Conservation (phyloP, 495 filamentous ascomycete species). For the Xylaria acuta region DNA sequence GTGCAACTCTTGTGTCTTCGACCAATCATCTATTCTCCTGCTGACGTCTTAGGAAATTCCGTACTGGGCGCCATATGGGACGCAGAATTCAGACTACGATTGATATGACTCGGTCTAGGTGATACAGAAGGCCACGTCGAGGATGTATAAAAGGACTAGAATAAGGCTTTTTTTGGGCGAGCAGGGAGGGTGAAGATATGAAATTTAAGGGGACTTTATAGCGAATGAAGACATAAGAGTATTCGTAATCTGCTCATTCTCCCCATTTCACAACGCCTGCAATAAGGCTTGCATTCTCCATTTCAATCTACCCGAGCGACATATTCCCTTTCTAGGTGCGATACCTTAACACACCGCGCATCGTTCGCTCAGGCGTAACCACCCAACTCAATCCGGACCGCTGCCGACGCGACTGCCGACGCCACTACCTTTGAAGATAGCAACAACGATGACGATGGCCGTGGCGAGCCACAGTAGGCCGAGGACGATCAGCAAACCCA, state of each 20-base stretch:
- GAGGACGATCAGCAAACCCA: not conserved
- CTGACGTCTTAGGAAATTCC: conserved; percentile 14
- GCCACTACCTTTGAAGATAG: not conserved
- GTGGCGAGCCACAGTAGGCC: not conserved
- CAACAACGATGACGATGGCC: not conserved
- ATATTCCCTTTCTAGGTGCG: not conserved
- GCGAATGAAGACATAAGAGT: not conserved
- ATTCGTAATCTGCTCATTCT: not conserved
- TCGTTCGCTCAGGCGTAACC: too few relatives aligned
- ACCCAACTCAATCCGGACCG: not conserved
- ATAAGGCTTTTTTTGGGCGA: not conserved
- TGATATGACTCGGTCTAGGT: not conserved
- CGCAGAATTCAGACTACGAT: not conserved
- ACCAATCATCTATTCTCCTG: not conserved
- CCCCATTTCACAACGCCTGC: not conserved
- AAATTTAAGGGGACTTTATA: not conserved
- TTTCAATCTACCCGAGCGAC: not conserved
- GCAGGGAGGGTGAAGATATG: not conserved
- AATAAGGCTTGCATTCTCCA: not conserved
- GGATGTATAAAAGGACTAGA: not conserved
- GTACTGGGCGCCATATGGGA: not conserved
- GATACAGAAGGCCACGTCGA: not conserved
- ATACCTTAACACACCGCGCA: not conserved
- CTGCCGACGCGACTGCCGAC: too few relatives aligned
- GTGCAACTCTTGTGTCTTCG: not conserved